Base-by-base conservation (phyloP, 2,329 filamentous ascomycete genomes). In the Pseudogymnoascus sp. region DNA sequence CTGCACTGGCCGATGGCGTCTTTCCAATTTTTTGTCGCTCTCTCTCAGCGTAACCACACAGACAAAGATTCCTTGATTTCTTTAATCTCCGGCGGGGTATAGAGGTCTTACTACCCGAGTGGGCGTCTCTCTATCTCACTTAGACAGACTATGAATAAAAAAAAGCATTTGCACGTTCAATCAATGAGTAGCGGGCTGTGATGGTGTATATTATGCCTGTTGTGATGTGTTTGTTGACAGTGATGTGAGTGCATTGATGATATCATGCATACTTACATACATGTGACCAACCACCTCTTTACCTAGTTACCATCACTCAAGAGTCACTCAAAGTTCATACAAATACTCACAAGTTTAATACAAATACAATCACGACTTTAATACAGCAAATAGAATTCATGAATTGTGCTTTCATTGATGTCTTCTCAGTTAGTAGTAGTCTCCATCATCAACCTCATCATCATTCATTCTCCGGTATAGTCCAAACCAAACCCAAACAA, bases 1-100 rank as follows among this genome's bases (percentile, higher is more conserved):
- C 55, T 57, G 30, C 55, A 57, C 21, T 38, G 59, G 59, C 61
- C 61, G 61, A 61, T 65, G 59, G 61, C 60, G 57, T 57, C 59
- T 52, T 35, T 23, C 23, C 35, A 41, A 59, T 5, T 28, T 52
- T 28, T 52, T 52, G 41, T 52, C 23, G 41, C 41, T 52, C 41
- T 48, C 41, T 52, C 41, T 52, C 41, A 52, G 41, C 41, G 55
- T 57, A 57, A 57, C 35, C 55, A 34, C 28, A 57, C 6, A 57
- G 55, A 57, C 30, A 38, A 57, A 34, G 30, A 57, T 37, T 57
- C 12, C 30, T 57, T 57, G 30, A 23, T 34, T 57, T 37, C 34
- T 57, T 57, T 57, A 52, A 57, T 57, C 55, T 57, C 55, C 55
- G 55, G 34, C 34, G 30, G 55, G 55, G 30, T 38, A 57, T 57